Conservation (phyloP, 2,329 filamentous ascomycete genomes). For the Pseudomassariella vexata region DNA sequence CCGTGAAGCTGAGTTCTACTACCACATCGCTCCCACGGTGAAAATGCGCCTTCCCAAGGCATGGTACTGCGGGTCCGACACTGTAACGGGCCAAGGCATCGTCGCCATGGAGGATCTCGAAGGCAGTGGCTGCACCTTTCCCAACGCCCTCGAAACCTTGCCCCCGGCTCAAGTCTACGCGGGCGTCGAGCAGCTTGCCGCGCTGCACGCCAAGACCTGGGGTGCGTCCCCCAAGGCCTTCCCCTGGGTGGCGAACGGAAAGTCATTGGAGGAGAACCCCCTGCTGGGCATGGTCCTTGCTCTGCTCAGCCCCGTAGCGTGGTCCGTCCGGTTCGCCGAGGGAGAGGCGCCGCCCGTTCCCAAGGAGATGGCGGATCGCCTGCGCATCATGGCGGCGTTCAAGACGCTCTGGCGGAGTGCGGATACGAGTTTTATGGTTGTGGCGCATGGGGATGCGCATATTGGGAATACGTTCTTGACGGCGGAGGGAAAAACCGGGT, state of each 20-base stretch:
- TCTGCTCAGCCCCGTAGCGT: background rate
- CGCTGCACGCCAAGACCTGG: conserved; percentile 33
- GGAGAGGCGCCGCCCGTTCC: background rate
- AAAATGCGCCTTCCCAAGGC: conserved; percentile 26
- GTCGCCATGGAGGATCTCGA: conserved; percentile 30
- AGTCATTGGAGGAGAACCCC: too few relatives aligned
- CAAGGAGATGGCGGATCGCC: background rate
- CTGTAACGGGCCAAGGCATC: conserved; percentile 31
- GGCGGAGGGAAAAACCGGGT: conserved; percentile 25
- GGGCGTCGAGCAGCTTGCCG: conserved; percentile 32
- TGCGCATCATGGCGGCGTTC: background rate
- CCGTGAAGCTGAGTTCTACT: conserved; percentile 32
- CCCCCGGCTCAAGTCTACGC: conserved; percentile 25
- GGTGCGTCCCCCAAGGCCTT: conserved; percentile 8
- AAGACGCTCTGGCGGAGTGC: background rate
- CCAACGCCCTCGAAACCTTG: conserved; percentile 24
- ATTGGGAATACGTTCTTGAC: conserved; percentile 37
- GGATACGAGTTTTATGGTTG: background rate
- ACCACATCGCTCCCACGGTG: conserved; percentile 25
- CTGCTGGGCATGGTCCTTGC: too few relatives aligned
- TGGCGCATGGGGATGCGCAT: conserved; percentile 35
- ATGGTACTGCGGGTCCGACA: conserved; percentile 27
- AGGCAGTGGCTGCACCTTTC: conserved; percentile 26
- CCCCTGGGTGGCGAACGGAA: background rate
- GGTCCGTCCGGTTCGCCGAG: too few relatives aligned